phyloP scores from a whole-genome alignment of 2,329 filamentous ascomycete genomes.

The Pyrenochaeta sp. region DNA sequence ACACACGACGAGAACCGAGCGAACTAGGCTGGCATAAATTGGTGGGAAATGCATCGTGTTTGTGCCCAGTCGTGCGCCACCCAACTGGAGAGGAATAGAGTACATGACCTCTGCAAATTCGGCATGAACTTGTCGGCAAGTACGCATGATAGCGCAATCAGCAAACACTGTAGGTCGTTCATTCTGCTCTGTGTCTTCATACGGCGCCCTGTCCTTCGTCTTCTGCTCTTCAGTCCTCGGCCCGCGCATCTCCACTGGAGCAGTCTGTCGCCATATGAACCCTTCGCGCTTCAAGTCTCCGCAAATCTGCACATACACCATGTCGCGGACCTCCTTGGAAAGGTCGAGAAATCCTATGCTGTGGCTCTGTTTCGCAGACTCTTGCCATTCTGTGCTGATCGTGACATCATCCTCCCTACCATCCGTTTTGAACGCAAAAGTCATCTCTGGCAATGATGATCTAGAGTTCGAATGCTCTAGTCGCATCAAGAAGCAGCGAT shows the following conservation, averaged over 20 bases:
- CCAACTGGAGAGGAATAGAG: slow-evolving; percentile 2
- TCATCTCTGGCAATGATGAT: background rate
- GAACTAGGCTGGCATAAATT: background rate
- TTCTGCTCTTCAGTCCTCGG: background rate
- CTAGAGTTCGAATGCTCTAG: background rate
- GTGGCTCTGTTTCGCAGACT: background rate
- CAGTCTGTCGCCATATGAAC: background rate
- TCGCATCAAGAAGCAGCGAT: background rate
- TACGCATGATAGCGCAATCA: slow-evolving; percentile 5
- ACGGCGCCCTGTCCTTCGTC: background rate
- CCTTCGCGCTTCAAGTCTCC: background rate
- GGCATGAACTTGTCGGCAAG: slow-evolving; percentile 7
- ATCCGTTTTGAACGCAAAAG: background rate
- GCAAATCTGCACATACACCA: slow-evolving; percentile 5
- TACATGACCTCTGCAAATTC: slow-evolving; percentile 7
- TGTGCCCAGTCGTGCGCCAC: background rate
- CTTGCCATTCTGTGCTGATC: background rate
- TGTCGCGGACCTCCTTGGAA: slow-evolving; percentile 8
- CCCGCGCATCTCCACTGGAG: background rate
- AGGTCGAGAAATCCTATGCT: slow-evolving; percentile 6
- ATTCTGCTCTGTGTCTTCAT: background rate
- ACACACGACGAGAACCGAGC: background rate
- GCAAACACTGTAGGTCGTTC: background rate
- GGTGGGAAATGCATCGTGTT: background rate
- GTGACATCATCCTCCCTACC: background rate